Conservation (phyloP, 2,329 filamentous ascomycete species). For the Sporothrix globosa region DNA sequence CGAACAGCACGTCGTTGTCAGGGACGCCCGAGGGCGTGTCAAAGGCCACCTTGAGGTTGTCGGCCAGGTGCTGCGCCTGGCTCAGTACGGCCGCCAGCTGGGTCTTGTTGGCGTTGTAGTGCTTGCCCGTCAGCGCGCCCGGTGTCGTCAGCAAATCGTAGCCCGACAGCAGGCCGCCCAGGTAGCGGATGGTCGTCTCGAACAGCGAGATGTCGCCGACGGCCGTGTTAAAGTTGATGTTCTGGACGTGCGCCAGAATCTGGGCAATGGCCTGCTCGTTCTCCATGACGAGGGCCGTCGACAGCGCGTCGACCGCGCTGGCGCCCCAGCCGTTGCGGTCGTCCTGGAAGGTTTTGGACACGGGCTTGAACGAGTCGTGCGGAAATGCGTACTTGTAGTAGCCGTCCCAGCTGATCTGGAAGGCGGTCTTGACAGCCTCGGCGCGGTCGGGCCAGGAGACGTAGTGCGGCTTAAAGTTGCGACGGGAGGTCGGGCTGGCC, state of each 20-base stretch:
- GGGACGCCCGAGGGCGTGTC: constrained; percentile 76
- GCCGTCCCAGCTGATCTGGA: constrained; percentile 70
- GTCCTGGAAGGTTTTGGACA: constrained; percentile 66
- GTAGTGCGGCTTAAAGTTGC: constrained; percentile 36
- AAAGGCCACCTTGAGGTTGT: constrained; percentile 76
- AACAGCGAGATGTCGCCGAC: constrained; percentile 71
- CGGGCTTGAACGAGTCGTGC: constrained; percentile 73
- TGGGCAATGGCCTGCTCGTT: constrained; percentile 67
- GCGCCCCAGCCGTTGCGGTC: constrained; percentile 84
- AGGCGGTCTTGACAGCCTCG: constrained; percentile 67
- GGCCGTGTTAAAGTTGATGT: constrained; percentile 70
- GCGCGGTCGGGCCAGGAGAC: constrained; percentile 50
- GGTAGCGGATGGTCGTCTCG: constrained; percentile 87
- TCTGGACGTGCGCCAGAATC: constrained; percentile 71
- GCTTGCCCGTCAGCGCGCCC: constrained; percentile 59
- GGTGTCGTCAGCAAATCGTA: constrained; percentile 67
- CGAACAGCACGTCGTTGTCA: constrained; percentile 67
- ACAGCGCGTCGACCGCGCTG: constrained; percentile 77
- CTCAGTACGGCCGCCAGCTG: constrained; percentile 63
- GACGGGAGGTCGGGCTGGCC: constrained; percentile 28
- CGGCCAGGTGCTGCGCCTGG: constrained; percentile 70
- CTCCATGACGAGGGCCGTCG: constrained; percentile 77
- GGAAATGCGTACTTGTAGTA: constrained; percentile 76
- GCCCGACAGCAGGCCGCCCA: constrained; percentile 77
- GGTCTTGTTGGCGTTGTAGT: constrained; percentile 44